Base-by-base conservation (phyloP, 2,329 filamentous ascomycete species). In the Sclerotinia minor region DNA sequence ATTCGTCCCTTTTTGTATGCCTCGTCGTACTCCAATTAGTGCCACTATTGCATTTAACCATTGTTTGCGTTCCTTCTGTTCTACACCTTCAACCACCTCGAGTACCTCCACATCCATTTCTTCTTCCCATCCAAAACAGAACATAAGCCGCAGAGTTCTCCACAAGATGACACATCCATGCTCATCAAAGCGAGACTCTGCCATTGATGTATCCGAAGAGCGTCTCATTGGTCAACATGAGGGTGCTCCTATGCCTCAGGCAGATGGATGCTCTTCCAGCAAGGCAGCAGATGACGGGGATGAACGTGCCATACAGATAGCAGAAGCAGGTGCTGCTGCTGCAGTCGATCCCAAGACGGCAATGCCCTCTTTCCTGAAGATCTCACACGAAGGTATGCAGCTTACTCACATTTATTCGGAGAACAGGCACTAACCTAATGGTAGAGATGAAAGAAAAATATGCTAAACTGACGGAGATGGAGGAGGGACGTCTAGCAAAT, bases 391-490 rank as follows among this genome's bases (percentile, higher is more conserved):
- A 76, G 83, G 85, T 83, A 79, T 70, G 83, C 78, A 52, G 21
- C 24, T 54, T 13, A 29, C 64, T n/a, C 45, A 71, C 57, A 70
- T 60, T 50, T 52, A 35, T 9, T 24, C 1, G 26, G 15, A 29
- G 6, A 35, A 19, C 57, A 15, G 5, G 21, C 24, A 24, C 71
- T 75, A n/a, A 76, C 59, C 21, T 29, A 44, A 38, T 19, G 4
- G 26, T 65, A 87, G 86, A 88, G 67, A 81, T 89, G 61, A 80
- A 83, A 69, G 77, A 80, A 67, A 88, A 86, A 74, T 90, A 89
- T 75, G 79, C 83, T 68, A 84, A 87, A 69, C 80, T 91, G 82
- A 88, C 79, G 85, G 83, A 84, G 80, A 85, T 73, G 83, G 89
- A 78, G 64, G 73, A 72, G 11, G 70, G 71, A 29, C 76, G 76